Percentiles rank a stretch among this genome's conserved stretches.
Conservation (phyloP, 2,329 filamentous ascomycete genomes). For the Fonsecaea monophora region DNA sequence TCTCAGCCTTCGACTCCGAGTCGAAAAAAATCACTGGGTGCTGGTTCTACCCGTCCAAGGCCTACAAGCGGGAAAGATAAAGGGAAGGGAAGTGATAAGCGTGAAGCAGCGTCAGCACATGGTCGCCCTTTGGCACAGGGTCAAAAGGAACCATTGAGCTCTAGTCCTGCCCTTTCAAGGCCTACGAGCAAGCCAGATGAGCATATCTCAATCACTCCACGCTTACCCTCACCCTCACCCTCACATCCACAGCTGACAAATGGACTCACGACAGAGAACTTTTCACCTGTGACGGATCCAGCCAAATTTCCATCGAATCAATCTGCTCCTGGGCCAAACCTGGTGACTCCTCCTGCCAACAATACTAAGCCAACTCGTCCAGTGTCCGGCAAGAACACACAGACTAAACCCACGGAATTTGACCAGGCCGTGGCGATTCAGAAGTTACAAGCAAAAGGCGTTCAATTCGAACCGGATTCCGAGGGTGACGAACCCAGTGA, state of each 20-base stretch:
- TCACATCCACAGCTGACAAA: too few species aligned
- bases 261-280: background rate
- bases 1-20: background rate
- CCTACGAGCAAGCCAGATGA: background rate
- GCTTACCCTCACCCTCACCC: too few species aligned
- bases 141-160: background rate
- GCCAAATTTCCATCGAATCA: background rate
- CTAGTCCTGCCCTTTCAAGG: background rate
- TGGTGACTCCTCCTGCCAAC: background rate
- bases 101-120: too few species aligned
- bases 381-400: background rate
- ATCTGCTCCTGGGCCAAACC: background rate
- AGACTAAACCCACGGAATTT: background rate
- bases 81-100: too few species aligned
- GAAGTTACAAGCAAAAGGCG: conserved; percentile 26
- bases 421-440: conserved; percentile 25
- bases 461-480: conserved; percentile 32
- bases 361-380: background rate
- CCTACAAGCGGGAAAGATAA: background rate
- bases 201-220: background rate
- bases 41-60: background rate
- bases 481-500: conserved; percentile 19
- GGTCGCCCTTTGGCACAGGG: too few species aligned
- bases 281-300: background rate
- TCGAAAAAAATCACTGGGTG: background rate